Conservation (phyloP, 306 rosid species). For the Cucumis melo region DNA sequence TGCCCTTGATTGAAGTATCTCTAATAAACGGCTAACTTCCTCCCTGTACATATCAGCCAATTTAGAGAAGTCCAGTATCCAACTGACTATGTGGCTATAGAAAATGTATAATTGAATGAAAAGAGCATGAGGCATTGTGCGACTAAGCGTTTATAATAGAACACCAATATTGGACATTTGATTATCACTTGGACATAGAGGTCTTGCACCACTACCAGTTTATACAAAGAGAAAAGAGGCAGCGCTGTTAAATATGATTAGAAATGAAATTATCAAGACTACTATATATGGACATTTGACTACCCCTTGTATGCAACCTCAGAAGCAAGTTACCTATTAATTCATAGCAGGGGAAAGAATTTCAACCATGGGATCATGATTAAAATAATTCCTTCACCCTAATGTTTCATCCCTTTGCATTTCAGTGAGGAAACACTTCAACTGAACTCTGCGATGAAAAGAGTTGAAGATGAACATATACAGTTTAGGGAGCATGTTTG, state of each 20-base stretch:
- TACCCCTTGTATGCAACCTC: background rate
- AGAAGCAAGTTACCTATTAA: background rate
- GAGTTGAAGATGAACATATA: background rate
- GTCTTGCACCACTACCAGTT: background rate
- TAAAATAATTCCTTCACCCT: background rate
- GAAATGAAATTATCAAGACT: background rate
- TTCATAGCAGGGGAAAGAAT: background rate
- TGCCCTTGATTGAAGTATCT: constrained; percentile 53
- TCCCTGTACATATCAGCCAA: constrained; percentile 33
- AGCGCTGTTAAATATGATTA: background rate
- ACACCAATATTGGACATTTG: background rate
- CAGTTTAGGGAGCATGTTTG: background rate
- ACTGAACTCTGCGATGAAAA: background rate
- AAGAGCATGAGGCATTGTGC: background rate
- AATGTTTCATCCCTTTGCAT: background rate
- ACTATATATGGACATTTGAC: background rate
- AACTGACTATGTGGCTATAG: background rate
- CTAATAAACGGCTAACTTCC: constrained; percentile 50
- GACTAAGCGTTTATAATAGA: background rate
- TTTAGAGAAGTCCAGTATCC: background rate
- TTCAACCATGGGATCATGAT: background rate
- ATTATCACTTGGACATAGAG: background rate
- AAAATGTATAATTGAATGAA: background rate
- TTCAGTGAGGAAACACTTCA: background rate
- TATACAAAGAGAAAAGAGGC: background rate